phyloP scores from a whole-genome alignment of 208 protist genomes.

The Entamoeba invadens region DNA sequence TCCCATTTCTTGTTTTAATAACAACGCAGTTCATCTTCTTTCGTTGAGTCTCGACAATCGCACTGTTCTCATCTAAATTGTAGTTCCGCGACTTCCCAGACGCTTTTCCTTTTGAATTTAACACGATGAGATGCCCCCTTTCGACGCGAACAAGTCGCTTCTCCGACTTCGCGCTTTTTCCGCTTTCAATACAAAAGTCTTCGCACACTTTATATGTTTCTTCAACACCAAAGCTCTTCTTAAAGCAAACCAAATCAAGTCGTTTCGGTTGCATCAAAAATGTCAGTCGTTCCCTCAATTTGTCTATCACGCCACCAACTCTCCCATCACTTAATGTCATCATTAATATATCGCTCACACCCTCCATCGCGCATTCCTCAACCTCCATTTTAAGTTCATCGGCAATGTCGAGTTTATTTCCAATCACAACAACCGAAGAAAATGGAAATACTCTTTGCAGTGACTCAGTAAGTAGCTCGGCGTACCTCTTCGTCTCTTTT shows the following conservation, averaged over 20 bases:
- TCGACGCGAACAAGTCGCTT: background rate
- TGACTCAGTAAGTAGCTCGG: background rate
- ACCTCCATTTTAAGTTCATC: background rate
- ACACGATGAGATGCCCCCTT: background rate
- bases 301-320: background rate
- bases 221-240: background rate
- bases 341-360: background rate
- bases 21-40: no score
- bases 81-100: no score
- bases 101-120: background rate
- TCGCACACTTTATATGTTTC: background rate
- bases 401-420: background rate
- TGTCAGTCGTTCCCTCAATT: background rate
- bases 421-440: background rate
- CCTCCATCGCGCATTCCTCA: background rate
- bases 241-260: background rate
- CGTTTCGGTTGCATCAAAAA: background rate
- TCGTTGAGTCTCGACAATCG: no score
- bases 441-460: background rate
- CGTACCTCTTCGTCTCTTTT: background rate
- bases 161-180: background rate
- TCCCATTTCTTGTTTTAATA: background rate
- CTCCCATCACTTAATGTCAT: background rate
- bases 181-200: background rate
- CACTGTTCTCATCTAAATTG: no score